A percentile compares a stretch with the other conserved stretches of the same genome.
phyloP scores from a whole-genome alignment of 257 asterid species.

The Parsonsia alboflavescens region DNA sequence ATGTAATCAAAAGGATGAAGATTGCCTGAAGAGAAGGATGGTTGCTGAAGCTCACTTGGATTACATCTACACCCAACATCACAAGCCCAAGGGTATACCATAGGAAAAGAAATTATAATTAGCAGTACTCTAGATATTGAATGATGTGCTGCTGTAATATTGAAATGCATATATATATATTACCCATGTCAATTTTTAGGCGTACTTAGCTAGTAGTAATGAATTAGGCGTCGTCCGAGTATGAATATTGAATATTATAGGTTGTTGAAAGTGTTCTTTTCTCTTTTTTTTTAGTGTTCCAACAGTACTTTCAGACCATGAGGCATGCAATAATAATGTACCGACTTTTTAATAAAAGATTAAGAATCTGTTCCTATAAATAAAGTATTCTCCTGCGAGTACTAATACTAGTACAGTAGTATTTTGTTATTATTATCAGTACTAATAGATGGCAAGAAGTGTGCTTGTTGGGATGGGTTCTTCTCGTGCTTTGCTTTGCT shows the following conservation, averaged over 20 bases:
- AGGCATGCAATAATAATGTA: not conserved
- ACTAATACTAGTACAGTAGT: too few species aligned
- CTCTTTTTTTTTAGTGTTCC: not conserved
- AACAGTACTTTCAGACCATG: not conserved
- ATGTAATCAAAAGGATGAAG: constrained; percentile 38
- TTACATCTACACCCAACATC: constrained; percentile 57
- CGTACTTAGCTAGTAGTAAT: too few species aligned
- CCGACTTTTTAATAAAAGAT: too few species aligned
- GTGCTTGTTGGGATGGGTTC: too few species aligned
- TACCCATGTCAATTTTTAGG: too few species aligned
- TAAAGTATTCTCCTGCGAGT: too few species aligned
- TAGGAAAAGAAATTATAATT: not conserved
- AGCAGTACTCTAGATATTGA: not conserved
- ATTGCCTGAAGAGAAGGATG: constrained; percentile 52
- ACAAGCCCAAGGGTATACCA: constrained; percentile 25
- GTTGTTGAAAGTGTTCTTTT: not conserved
- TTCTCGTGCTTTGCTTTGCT: not conserved
- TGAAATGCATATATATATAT: too few species aligned
- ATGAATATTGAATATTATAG: not conserved
- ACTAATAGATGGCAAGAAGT: too few species aligned
- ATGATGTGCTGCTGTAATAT: not conserved
- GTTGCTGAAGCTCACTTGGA: constrained; percentile 64
- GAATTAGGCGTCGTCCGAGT: not conserved
- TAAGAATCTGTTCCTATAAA: too few species aligned
- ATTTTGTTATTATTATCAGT: too few species aligned